Conservation (phyloP, 1,284 basidiomycete genomes). For the Ganoderma resinaceum region DNA sequence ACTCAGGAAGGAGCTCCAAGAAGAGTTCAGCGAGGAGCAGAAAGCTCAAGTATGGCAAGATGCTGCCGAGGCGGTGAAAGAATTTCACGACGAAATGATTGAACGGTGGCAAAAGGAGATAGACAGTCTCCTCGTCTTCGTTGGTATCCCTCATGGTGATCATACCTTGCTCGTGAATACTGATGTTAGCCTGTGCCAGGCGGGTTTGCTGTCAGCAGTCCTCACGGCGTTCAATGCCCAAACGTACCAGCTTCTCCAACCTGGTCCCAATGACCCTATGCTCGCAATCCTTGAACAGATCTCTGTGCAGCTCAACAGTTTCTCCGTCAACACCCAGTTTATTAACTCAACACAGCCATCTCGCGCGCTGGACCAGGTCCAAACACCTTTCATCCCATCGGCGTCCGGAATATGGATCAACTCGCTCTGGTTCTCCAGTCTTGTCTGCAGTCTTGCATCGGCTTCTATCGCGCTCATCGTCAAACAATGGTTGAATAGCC, state of each 20-base stretch:
- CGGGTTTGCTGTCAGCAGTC: slow-evolving; percentile 19
- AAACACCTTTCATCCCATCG: background rate
- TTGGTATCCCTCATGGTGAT: slow-evolving; percentile 1
- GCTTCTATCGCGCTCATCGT: slow-evolving; percentile 23
- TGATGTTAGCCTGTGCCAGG: background rate
- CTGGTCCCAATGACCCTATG: slow-evolving; percentile 3
- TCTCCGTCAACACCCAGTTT: slow-evolving; percentile 6
- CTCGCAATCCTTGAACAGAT: slow-evolving; percentile 9
- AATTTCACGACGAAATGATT: slow-evolving; percentile 13
- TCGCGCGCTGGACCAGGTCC: background rate
- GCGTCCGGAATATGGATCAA: slow-evolving; percentile 22
- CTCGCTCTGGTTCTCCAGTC: slow-evolving; percentile 27
- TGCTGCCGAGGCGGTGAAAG: slow-evolving; percentile 1
- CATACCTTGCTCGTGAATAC: background rate
- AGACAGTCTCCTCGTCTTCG: slow-evolving; percentile 28
- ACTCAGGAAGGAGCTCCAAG: slow-evolving; percentile 4
- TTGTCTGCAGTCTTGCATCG: slow-evolving; percentile 22
- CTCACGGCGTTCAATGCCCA: slow-evolving; percentile 22
- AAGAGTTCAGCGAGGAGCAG: slow-evolving; percentile 4
- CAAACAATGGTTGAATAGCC: slow-evolving; percentile 29
- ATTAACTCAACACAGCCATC: slow-evolving; percentile 12
- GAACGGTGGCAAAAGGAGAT: slow-evolving; percentile 25
- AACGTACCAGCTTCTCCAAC: slow-evolving; percentile 19
- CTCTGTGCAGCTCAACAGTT: slow-evolving; percentile 12
- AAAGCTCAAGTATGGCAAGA: slow-evolving; percentile 5